These are phyloP conservation scores for Talaromyces sp. DNA, from an alignment of 2,329 filamentous ascomycete genomes.

Conservation along the genomic window DNA sequence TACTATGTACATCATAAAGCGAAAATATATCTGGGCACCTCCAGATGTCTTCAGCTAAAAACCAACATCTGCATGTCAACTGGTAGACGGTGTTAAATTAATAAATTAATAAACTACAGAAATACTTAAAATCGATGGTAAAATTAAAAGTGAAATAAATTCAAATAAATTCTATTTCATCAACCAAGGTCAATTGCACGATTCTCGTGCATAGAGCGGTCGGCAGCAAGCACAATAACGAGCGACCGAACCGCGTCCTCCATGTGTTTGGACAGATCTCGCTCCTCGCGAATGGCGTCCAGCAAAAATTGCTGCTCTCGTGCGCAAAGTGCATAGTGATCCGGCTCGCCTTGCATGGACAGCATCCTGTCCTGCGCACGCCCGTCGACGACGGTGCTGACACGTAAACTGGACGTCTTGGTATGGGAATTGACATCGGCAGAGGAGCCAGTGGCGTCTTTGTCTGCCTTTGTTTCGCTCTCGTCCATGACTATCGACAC, in stretches of 20 bases:
- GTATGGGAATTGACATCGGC: slow-evolving; percentile 16
- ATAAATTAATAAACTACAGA: too few relatives aligned
- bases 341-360: slow-evolving; percentile 15
- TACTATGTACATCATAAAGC: not conserved
- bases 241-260: slow-evolving; percentile 16
- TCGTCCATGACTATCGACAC: slow-evolving; percentile 17
- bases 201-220: slow-evolving; percentile 15
- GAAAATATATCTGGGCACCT: too few relatives aligned
- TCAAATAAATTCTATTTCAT: not conserved
- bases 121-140: too few relatives aligned
- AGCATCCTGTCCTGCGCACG: slow-evolving; percentile 11
- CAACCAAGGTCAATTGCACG: slow-evolving; percentile 14
- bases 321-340: slow-evolving; percentile 17
- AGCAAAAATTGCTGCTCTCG: slow-evolving; percentile 16
- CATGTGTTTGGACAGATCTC: slow-evolving; percentile 15
- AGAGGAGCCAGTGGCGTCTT: slow-evolving; percentile 2
- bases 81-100: too few relatives aligned
- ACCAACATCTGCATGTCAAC: too few relatives aligned
- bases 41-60: too few relatives aligned
- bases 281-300: slow-evolving; percentile 12
- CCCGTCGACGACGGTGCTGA: slow-evolving; percentile 13
- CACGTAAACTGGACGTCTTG: slow-evolving; percentile 13
- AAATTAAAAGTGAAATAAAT: not conserved
- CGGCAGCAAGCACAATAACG: slow-evolving; percentile 15
- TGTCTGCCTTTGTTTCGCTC: not conserved